Evolutionary conservation across 2,329 filamentous ascomycete genomes (phyloP).

Genomic region (Hypoxylon sp.): DNA sequence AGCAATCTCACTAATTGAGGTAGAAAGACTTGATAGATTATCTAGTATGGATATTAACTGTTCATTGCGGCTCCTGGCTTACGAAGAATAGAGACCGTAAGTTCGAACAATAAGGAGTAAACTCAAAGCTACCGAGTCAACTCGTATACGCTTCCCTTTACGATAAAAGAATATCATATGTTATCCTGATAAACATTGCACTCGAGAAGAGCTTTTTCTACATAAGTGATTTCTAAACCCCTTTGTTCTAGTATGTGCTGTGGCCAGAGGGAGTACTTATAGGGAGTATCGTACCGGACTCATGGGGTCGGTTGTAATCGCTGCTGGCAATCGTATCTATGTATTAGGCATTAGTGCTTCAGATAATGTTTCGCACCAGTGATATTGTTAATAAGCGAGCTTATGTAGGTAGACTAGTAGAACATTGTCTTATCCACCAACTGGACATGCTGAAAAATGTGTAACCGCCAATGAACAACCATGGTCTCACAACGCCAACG

Average conservation of each 20-base stretch:
- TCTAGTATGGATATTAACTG: no score
- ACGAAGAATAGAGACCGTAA: no score
- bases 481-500: slow-evolving; percentile 53
- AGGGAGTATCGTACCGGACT: background rate
- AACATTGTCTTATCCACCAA: slow-evolving; percentile 40
- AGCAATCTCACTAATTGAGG: no score
- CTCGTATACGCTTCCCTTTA: background rate
- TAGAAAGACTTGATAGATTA: no score
- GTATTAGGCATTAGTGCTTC: background rate
- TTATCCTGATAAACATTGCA: background rate
- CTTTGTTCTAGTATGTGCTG: background rate
- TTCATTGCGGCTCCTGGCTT: no score
- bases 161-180: background rate
- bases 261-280: no score
- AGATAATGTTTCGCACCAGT: slow-evolving; percentile 20
- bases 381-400: slow-evolving; percentile 33
- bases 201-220: background rate
- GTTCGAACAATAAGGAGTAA: background rate
- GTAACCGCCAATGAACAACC: slow-evolving; percentile 48
- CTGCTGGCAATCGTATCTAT: slow-evolving; percentile 1
- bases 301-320: background rate
- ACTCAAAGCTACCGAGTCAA: background rate
- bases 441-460: slow-evolving; percentile 45
- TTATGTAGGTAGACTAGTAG: slow-evolving; percentile 43
- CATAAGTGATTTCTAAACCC: background rate